phyloP scores from a whole-genome alignment of 2,329 filamentous ascomycete species.

The Pseudocercospora eumusae region DNA sequence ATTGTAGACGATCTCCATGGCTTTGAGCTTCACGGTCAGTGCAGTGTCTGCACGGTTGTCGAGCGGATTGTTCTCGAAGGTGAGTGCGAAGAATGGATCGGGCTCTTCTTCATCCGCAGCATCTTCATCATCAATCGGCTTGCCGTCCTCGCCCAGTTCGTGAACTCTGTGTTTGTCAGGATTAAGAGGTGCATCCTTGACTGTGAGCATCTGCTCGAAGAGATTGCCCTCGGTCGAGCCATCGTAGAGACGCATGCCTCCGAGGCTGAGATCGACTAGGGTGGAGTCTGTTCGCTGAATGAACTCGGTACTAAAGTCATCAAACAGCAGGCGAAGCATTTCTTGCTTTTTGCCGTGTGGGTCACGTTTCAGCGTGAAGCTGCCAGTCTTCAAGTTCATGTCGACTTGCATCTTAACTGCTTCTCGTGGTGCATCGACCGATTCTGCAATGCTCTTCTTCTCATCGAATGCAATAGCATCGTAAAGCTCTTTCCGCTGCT shows the following conservation, averaged over 20 bases:
- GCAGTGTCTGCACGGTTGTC: conserved; percentile 90
- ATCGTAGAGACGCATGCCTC: conserved; percentile 90
- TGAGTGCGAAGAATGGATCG: conserved; percentile 87
- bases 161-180: conserved; percentile 53
- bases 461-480: conserved; percentile 98
- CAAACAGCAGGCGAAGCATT: conserved; percentile 88
- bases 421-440: conserved; percentile 85
- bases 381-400: conserved; percentile 89
- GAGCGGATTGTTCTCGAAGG: conserved; percentile 92
- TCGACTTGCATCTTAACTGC: conserved; percentile 91
- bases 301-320: conserved; percentile 88
- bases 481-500: conserved; percentile 95
- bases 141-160: conserved; percentile 53
- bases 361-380: conserved; percentile 88
- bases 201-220: conserved; percentile 91
- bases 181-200: conserved; percentile 77
- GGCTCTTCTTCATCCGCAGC: conserved; percentile 52
- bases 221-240: conserved; percentile 89
- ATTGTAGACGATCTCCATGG: conserved; percentile 96
- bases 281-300: conserved; percentile 89
- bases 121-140: conserved; percentile 47
- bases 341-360: conserved; percentile 77
- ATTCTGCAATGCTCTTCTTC: conserved; percentile 83
- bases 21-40: conserved; percentile 86
- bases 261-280: conserved; percentile 83